Base-by-base conservation (phyloP, 139 green algal genomes). In the Haematococcus sp. region DNA sequence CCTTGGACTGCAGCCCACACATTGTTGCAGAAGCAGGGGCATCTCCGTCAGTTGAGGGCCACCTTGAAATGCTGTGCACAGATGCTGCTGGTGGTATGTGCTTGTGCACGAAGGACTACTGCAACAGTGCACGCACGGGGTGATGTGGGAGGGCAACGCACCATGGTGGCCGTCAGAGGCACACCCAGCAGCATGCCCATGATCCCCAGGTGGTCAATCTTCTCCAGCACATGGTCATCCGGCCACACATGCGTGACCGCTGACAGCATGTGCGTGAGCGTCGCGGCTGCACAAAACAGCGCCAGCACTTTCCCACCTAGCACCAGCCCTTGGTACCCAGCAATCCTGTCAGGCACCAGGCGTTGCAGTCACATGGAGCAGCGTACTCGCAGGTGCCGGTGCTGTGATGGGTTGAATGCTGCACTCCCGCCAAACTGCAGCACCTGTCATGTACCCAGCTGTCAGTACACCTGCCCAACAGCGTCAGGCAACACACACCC, bases 151-250 rank as follows among this genome's bases (percentile, higher is more conserved):
- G n/a, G n/a, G n/a, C 40, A 49, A 51, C 88, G 56, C 70, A 93
- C 91, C 90, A 94, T 87, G 3, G 92, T 60, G 0, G 84, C 81
- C 3, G 88, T 92, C 40, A 94, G 44, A 7, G 92, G 90, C 0
- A 86, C 92, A 4, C 91, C 91, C 5, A 94, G 64, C 25, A 96
- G 90, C 0, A 92, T 81, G 16, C 74, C 82, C 2, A 93, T 80
- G 19, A 97, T 97, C 58, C 91, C 92, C 0, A 96, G 13, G 74
- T 97, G 92, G 71, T 97, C 92, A 11, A 86, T 30, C 78, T 97
- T 97, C 33, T 97, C 92, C 73, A 95, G 74, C 2, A 75, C 32
- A 15, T 88, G 83, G 67, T 87, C 83, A 58, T 94, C 89, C 0
- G 91, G 91, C 52, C 81, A 96, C 2, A 95, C 79, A 68, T 97